phyloP scores from a whole-genome alignment of 2,329 filamentous ascomycete species.

The Colletotrichum chrysophilum region DNA sequence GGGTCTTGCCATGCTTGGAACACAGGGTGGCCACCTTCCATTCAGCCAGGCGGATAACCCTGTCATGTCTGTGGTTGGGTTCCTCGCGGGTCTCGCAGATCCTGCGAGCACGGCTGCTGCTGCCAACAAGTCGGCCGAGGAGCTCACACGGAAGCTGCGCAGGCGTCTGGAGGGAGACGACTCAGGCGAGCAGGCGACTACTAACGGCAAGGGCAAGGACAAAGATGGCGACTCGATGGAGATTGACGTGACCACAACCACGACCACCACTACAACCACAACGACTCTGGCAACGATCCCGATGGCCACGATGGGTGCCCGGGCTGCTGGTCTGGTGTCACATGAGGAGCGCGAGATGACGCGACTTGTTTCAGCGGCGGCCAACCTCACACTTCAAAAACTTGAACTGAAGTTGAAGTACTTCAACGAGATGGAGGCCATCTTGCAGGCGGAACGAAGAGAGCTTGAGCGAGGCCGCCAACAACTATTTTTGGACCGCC shows the following conservation, averaged over 20 bases:
- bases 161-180: conserved; percentile 72
- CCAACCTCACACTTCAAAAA: conserved; percentile 94
- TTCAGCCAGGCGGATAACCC: conserved; percentile 95
- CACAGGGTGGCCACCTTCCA: conserved; percentile 75
- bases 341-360: conserved; percentile 98
- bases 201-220: conserved; percentile 64
- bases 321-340: conserved; percentile 86
- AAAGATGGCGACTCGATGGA: conserved; percentile 68
- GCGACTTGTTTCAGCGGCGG: conserved; percentile 86
- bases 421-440: conserved; percentile 94
- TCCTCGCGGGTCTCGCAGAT: conserved; percentile 89
- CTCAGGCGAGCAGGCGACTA: conserved; percentile 37
- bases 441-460: conserved; percentile 88
- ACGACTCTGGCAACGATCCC: conserved; percentile 75
- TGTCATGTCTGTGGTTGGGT: conserved; percentile 94
- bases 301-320: conserved; percentile 83
- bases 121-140: conserved; percentile 84
- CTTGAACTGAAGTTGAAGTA: conserved; percentile 95
- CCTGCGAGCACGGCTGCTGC: conserved; percentile 90
- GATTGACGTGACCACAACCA: conserved; percentile 56
- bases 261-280: conserved; percentile 55
- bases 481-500: conserved; percentile 89
- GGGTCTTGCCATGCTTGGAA: conserved; percentile 70
- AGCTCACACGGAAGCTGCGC: conserved; percentile 81
- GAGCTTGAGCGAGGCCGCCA: conserved; percentile 92